Conservation (phyloP, 805 yeast genomes). For the Yamadazyma kitorensis region DNA sequence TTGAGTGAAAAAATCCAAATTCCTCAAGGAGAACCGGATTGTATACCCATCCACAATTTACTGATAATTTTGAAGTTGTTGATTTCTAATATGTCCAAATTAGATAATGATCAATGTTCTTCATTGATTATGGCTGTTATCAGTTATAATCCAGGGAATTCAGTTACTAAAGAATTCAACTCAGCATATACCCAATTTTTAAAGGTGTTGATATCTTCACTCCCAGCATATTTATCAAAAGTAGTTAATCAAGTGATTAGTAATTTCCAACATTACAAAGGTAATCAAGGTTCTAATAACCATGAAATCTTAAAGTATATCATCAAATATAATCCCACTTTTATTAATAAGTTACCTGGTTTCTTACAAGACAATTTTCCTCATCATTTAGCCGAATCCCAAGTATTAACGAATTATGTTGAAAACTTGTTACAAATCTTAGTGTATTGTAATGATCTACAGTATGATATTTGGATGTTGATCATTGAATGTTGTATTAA, state of each 20-base stretch:
- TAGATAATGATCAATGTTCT: conserved; percentile 56
- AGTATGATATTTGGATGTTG: conserved; percentile 73
- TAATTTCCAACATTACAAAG: conserved; percentile 52
- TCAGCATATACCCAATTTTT: conserved; percentile 63
- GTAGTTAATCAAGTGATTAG: conserved; percentile 58
- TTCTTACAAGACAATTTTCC: conserved; percentile 68
- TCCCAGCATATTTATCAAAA: conserved; percentile 88
- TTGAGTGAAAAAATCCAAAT: conserved; percentile 58
- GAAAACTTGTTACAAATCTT: conserved; percentile 58
- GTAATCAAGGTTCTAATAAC: conserved; percentile 26
- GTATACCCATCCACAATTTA: conserved; percentile 53
- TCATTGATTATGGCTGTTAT: conserved; percentile 61
- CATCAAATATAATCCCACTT: conserved; percentile 75
- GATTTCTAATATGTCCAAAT: conserved; percentile 61
- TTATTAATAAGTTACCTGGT: conserved; percentile 60
- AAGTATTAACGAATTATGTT: conserved; percentile 59
- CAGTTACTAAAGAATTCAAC: conserved; percentile 13
- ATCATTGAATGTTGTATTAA: conserved; percentile 78
- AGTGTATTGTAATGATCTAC: conserved; percentile 73
- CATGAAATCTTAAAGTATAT: conserved; percentile 67
- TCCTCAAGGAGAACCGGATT: conserved; percentile 51
- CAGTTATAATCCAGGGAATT: conserved; percentile 49
- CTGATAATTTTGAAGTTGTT: conserved; percentile 54
- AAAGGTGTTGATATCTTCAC: conserved; percentile 73
- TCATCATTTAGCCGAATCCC: conserved; percentile 59